Base-by-base conservation (phyloP, 1,284 basidiomycete genomes). In the Takashimella tepidaria region DNA sequence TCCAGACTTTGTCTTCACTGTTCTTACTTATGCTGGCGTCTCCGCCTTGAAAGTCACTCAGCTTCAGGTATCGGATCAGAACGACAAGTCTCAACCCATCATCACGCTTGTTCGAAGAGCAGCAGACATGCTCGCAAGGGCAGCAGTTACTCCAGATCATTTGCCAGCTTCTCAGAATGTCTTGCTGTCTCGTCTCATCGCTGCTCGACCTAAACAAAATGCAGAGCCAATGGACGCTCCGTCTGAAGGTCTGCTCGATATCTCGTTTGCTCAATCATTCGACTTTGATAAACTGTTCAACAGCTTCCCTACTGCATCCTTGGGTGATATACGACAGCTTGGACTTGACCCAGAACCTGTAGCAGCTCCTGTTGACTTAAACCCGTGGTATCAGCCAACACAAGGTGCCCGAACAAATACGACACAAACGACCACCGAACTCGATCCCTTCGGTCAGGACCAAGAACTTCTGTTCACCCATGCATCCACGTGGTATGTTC, bases 1-100 rank as follows among this genome's bases (percentile, higher is more conserved):
- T 26, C 66, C 66, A 3, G 68, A 70, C 40, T 63, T 67, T 27
- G 51, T 62, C 2, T 62, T 61, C 48, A 68, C 62, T 1, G 60
- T 56, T 25, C 50, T 68, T 1, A 68, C 67, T 11, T 70, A 68
- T 42, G 68, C 63, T 3, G 61, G 62, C 4, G 61, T 63, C 1
- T 68, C 68, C 2, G 48, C 68, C 0, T 51, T 70, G 13, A 54
- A 61, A 21, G 56, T 60, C 19, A 46, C 47, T 23, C 43, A 50
- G 11, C 50, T 58, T 16, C 51, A 52, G 4, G 47, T 48, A 1
- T 19, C 25, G 1, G 20, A 24, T 16, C 25, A 49, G 23, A 41
- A 47, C 22, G 37, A 31, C 5, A 45, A 52, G 16, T 42, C 41
- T 3, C 47, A 49, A 19, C 45, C 46, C 3, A 41, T 60, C 20